These are phyloP conservation scores for Solanum chmielewskii DNA, from an alignment of 257 asterid species.

Conservation along the genomic window DNA sequence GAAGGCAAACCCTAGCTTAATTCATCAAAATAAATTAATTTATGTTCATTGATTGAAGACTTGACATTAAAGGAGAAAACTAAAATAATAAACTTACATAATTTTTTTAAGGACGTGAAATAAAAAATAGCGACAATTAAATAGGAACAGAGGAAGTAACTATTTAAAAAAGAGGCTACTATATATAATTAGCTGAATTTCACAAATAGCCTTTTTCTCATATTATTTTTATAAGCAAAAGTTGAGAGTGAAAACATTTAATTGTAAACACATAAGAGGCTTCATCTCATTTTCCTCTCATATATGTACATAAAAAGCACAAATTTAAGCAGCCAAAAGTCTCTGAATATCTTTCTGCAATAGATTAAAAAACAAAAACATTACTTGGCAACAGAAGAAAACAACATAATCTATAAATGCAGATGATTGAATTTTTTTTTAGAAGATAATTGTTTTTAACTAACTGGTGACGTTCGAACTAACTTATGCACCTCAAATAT, in stretches of 20 bases:
- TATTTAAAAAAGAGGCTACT: too few relatives aligned
- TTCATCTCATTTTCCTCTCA: background rate
- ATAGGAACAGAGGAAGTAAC: too few relatives aligned
- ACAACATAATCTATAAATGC: background rate
- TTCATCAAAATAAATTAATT: too few relatives aligned
- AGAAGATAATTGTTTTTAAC: background rate
- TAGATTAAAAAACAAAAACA: background rate
- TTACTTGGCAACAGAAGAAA: background rate
- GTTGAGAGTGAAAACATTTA: background rate
- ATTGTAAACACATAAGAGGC: background rate
- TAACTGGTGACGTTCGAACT: background rate
- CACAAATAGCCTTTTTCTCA: background rate
- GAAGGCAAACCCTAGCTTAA: too few relatives aligned
- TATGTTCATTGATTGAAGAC: too few relatives aligned
- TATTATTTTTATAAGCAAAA: too few relatives aligned
- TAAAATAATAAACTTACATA: too few relatives aligned
- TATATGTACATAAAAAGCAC: background rate
- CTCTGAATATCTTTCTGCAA: conserved; percentile 63
- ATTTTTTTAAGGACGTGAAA: too few relatives aligned
- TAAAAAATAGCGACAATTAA: too few relatives aligned
- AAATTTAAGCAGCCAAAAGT: conserved; percentile 39
- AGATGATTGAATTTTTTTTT: background rate
- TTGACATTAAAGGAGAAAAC: too few relatives aligned
- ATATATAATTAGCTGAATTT: background rate
- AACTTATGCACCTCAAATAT: background rate